Evolutionary conservation across 495 filamentous ascomycete genomes (phyloP).

Genomic region (Diplogelasinospora grovesii): DNA sequence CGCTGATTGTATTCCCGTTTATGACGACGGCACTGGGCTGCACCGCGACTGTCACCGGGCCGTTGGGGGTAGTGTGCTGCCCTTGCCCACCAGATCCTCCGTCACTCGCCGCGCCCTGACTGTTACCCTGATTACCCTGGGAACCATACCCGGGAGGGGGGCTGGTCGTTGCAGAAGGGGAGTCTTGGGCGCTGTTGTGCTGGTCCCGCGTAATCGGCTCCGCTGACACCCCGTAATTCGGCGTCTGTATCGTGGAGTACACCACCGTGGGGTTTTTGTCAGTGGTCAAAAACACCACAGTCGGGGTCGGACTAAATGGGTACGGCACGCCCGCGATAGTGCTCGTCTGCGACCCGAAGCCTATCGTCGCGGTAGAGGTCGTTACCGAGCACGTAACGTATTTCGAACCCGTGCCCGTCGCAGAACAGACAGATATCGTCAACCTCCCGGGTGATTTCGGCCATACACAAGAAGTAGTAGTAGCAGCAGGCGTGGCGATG

Average conservation of each 20-base stretch:
- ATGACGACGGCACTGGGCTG: conserved; percentile 38
- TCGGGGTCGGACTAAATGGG: conserved; percentile 8
- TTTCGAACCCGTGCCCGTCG: conserved; percentile 21
- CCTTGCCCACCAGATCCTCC: conserved; percentile 3
- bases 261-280: conserved; percentile 46
- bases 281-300: conserved; percentile 36
- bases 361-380: conserved; percentile 11
- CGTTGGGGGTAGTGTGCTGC: conserved; percentile 10
- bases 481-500: conserved; percentile 20
- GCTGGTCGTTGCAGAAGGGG: conserved; percentile 5
- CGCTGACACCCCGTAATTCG: conserved; percentile 36
- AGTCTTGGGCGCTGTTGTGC: conserved; percentile 15
- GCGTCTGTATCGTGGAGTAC: conserved; percentile 30
- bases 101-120: too few species aligned
- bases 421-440: conserved; percentile 34
- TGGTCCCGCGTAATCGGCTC: conserved; percentile 12
- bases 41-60: conserved; percentile 31
- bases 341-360: conserved; percentile 12
- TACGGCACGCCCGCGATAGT: not conserved
- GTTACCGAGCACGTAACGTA: conserved; percentile 18
- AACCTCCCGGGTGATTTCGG: conserved; percentile 21
- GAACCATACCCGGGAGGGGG: conserved; percentile 25
- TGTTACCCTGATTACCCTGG: too few species aligned
- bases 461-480: conserved; percentile 26
- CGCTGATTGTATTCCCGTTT: conserved; percentile 33